Percentiles rank a stretch among this genome's conserved stretches.
Conservation (phyloP, 1,284 basidiomycete genomes). For the Ustilago shanxiensis region DNA sequence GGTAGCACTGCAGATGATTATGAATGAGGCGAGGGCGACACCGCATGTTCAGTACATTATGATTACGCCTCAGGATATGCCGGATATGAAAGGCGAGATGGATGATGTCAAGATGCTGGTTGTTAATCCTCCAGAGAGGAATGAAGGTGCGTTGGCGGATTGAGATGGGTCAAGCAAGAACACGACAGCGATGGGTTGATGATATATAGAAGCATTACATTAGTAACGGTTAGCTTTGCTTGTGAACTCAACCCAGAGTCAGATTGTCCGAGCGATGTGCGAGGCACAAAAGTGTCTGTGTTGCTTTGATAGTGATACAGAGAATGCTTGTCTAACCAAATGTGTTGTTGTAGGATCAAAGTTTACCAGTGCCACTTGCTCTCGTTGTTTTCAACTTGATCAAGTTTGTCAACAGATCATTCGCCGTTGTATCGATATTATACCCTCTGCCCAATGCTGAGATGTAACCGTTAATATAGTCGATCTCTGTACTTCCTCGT, state of each 20-base stretch:
- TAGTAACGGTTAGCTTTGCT: neutral
- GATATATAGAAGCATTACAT: neutral
- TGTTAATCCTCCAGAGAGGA: conserved; percentile 37
- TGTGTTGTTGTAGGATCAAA: neutral
- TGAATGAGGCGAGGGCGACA: conserved; percentile 43
- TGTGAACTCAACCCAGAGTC: neutral
- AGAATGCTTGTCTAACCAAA: neutral
- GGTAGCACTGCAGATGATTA: conserved; percentile 89
- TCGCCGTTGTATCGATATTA: conserved; percentile 77
- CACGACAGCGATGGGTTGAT: neutral
- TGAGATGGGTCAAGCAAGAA: neutral
- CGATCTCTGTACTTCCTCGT: conserved; percentile 68
- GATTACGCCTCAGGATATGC: conserved; percentile 67
- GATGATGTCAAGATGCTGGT: conserved; percentile 34
- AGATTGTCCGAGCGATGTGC: neutral
- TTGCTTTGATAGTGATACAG: conserved; percentile 6
- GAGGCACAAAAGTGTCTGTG: neutral
- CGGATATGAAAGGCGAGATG: conserved; percentile 40
- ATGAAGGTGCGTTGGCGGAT: conserved; percentile 28
- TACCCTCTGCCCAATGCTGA: conserved; percentile 77
- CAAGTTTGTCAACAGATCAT: conserved; percentile 77
- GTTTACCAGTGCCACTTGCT: conserved; percentile 33
- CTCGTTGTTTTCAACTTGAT: conserved; percentile 73
- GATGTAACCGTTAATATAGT: conserved; percentile 89
- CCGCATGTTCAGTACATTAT: conserved; percentile 60